Base-by-base conservation (phyloP, 164 flowering plant species). In the Cinnamomum micranthum region DNA sequence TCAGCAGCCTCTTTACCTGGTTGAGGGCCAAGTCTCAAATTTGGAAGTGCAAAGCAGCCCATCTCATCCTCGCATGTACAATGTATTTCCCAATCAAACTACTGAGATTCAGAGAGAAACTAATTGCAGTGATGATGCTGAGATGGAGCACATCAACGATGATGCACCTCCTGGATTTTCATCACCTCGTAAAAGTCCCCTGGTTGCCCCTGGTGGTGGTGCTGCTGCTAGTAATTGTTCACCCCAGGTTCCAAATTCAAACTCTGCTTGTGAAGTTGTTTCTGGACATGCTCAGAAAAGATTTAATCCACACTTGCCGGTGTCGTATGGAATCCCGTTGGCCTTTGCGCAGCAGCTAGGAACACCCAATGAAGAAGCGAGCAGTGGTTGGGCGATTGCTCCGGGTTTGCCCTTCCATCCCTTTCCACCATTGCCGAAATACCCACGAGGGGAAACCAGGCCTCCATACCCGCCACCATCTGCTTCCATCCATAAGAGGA, bases 361-460 rank as follows among this genome's bases (percentile, higher is more conserved):
- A 11, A 82, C 78, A 55, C 82, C 85, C 14, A 71, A 73, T 12
- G 76, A 75, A n/a, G 91, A 80, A 81, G 72, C 65, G 20, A 25
- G 31, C 2, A 88, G 79, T 27, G 70, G 82, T 69, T 92, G 93
- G 97, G 50, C 19, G 41, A 68, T 87, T 60, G 94, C 95, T 75
- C 94, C 97, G 0, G 87, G 88, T 35, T 76, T 92, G 72, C 91
- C 90, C 27, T 95, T 95, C 80, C 89, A 85, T 74, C 97, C 97
- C 41, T 93, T 88, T 77, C 99, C 98, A 25, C 98, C 98, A 3
- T 76, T 95, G 66, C 99, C 98, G 17, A 80, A 86, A 33, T 76
- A 74, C 79, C 89, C 93, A 60, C 86, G 79, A 25, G 79, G 73
- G 41, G 68, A 60, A 73, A 73, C 78, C 68, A 77, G 69, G 11